Evolutionary conservation across 1,139 yeast species (phyloP).

Genomic region (Hansenula anomala): DNA sequence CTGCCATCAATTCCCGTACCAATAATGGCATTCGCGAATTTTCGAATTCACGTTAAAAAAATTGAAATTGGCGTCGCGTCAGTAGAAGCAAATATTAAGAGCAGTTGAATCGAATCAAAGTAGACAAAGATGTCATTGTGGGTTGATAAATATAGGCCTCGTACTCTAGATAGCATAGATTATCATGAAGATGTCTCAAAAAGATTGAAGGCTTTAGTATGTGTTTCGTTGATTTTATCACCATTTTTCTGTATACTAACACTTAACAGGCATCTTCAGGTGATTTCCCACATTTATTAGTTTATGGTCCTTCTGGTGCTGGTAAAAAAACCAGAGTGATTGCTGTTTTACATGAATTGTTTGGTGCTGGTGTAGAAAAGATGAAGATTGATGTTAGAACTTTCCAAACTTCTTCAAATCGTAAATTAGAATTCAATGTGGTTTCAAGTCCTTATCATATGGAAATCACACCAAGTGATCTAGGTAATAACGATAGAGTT

Average conservation of each 20-base stretch:
- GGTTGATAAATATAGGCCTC: slow-evolving; percentile 95
- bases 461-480: slow-evolving; percentile 95
- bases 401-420: slow-evolving; percentile 63
- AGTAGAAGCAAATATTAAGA: too few relatives aligned
- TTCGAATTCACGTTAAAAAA: too few relatives aligned
- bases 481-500: slow-evolving; percentile 92
- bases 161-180: slow-evolving; percentile 53
- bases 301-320: slow-evolving; percentile 95
- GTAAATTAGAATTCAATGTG: slow-evolving; percentile 86
- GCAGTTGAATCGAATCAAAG: too few relatives aligned
- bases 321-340: slow-evolving; percentile 95
- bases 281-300: slow-evolving; percentile 87
- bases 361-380: slow-evolving; percentile 77
- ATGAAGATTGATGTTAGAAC: slow-evolving; percentile 88
- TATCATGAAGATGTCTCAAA: slow-evolving; percentile 65
- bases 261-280: slow-evolving; percentile 58
- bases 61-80: too few relatives aligned
- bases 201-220: slow-evolving; percentile 52
- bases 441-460: slow-evolving; percentile 86
- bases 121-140: slow-evolving; percentile 80
- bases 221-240: slow-evolving; percentile 2
- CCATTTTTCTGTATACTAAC: too few relatives aligned
- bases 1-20: too few relatives aligned
- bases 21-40: too few relatives aligned
- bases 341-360: slow-evolving; percentile 73